Evolutionary conservation across 306 rosid genomes (phyloP).

Genomic region (Datisca glomerata): DNA sequence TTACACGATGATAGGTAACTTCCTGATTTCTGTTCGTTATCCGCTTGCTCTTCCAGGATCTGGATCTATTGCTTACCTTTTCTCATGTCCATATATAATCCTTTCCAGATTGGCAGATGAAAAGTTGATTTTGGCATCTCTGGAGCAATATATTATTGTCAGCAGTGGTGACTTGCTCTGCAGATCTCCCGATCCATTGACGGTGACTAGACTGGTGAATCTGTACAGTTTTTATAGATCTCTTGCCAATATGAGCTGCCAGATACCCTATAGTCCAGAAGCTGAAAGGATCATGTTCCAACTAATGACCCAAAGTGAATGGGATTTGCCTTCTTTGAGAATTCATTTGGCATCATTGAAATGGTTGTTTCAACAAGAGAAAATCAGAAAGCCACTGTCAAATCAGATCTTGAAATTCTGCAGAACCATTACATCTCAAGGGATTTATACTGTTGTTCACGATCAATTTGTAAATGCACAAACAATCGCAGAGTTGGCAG

Average conservation of each 20-base stretch:
- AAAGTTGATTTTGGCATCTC: slow-evolving; percentile 67
- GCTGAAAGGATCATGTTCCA: slow-evolving; percentile 63
- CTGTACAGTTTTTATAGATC: slow-evolving; percentile 66
- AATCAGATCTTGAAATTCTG: slow-evolving; percentile 65
- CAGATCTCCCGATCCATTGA: slow-evolving; percentile 27
- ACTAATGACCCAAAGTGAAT: slow-evolving; percentile 40
- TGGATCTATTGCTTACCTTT: slow-evolving; percentile 7
- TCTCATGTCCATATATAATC: slow-evolving; percentile 18
- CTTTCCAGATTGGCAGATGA: slow-evolving; percentile 80
- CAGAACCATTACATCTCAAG: slow-evolving; percentile 31
- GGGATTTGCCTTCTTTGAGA: slow-evolving; percentile 66
- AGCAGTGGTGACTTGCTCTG: slow-evolving; percentile 31
- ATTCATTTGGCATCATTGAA: slow-evolving; percentile 59
- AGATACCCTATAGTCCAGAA: slow-evolving; percentile 55
- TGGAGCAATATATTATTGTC: slow-evolving; percentile 71
- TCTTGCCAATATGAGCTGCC: slow-evolving; percentile 40
- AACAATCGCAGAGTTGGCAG: slow-evolving; percentile 60
- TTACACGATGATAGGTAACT: slow-evolving; percentile 73
- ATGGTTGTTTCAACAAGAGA: slow-evolving; percentile 93
- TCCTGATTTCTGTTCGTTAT: slow-evolving; percentile 5
- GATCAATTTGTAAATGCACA: slow-evolving; percentile 26
- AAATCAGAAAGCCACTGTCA: slow-evolving; percentile 32
- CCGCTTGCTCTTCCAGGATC: not conserved
- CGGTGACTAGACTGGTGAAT: slow-evolving; percentile 44
- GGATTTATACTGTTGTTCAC: slow-evolving; percentile 16